phyloP scores from a whole-genome alignment of 108 stramenopile genomes.

The Licmophora abbreviata region DNA sequence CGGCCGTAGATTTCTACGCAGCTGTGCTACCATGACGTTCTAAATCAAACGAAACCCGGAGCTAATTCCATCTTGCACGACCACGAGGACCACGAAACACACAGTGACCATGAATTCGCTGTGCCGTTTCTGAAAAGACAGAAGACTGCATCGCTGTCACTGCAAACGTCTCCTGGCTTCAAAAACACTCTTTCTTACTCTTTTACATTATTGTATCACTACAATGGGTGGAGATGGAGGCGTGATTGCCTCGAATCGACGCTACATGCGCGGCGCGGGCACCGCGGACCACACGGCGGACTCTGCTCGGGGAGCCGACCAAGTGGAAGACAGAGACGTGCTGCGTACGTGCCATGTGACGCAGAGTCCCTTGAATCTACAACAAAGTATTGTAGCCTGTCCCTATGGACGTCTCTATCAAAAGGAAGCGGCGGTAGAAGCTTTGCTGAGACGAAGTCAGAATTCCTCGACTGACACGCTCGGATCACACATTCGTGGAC shows the following conservation, averaged over 20 bases:
- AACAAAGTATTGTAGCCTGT: slow-evolving; percentile 48
- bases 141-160: too few species aligned
- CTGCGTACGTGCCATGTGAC: slow-evolving; percentile 63
- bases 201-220: not conserved
- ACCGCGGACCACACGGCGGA: slow-evolving; percentile 66
- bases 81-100: too few species aligned
- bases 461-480: slow-evolving; percentile 1
- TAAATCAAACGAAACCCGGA: too few species aligned
- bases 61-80: too few species aligned
- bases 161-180: too few species aligned
- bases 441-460: slow-evolving; percentile 39
- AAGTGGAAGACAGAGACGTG: slow-evolving; percentile 17
- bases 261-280: slow-evolving; percentile 77
- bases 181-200: not conserved
- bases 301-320: slow-evolving; percentile 22
- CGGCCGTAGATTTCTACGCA: too few species aligned
- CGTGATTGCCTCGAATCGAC: slow-evolving; percentile 66
- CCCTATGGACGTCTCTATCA: slow-evolving; percentile 67
- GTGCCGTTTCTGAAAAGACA: too few species aligned
- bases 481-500: slow-evolving; percentile 48
- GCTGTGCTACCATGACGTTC: too few species aligned
- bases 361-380: slow-evolving; percentile 24
- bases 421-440: slow-evolving; percentile 69
- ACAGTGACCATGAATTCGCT: too few species aligned
- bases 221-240: slow-evolving; percentile 90